Conservation (phyloP, 1,139 yeast genomes). For the Pichia sp. region DNA sequence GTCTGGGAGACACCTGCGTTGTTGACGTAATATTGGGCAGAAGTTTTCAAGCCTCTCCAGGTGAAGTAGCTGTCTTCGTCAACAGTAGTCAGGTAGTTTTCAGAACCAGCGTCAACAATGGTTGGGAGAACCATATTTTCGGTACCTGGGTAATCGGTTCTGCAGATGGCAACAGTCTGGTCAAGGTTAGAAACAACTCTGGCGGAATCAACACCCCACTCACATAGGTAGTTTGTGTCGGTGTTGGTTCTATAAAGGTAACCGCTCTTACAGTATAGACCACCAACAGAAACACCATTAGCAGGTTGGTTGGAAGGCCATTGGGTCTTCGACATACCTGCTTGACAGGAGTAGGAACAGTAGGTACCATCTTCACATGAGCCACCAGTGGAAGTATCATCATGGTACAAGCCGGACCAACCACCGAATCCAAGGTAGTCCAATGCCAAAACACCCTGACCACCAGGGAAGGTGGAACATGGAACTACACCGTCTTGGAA, state of each 20-base stretch:
- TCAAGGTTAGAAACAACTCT: conserved; percentile 52
- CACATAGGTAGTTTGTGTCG: conserved; percentile 61
- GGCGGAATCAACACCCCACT: conserved; percentile 68
- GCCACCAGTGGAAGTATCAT: conserved; percentile 57
- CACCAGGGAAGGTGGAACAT: conserved; percentile 81
- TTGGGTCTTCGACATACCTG: conserved; percentile 89
- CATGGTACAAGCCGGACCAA: conserved; percentile 65
- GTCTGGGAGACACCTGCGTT: conserved; percentile 71
- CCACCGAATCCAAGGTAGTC: conserved; percentile 72
- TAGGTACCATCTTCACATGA: conserved; percentile 68
- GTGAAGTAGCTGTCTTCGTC: conserved; percentile 56
- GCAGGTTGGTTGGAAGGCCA: conserved; percentile 74
- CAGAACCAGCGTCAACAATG: conserved; percentile 54
- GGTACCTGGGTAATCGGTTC: conserved; percentile 88
- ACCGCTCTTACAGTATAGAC: conserved; percentile 63
- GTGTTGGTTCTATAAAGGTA: conserved; percentile 63
- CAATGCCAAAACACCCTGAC: conserved; percentile 83
- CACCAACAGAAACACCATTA: conserved; percentile 76
- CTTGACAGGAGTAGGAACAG: conserved; percentile 84
- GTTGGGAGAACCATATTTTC: conserved; percentile 86
- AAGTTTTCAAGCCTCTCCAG: conserved; percentile 64
- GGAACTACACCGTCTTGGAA: conserved; percentile 73
- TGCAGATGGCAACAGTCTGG: conserved; percentile 66
- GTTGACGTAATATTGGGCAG: conserved; percentile 78
- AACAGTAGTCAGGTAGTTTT: conserved; percentile 60